Base-by-base conservation (phyloP, 2,329 filamentous ascomycete species). In the Elsinoe ampelina region DNA sequence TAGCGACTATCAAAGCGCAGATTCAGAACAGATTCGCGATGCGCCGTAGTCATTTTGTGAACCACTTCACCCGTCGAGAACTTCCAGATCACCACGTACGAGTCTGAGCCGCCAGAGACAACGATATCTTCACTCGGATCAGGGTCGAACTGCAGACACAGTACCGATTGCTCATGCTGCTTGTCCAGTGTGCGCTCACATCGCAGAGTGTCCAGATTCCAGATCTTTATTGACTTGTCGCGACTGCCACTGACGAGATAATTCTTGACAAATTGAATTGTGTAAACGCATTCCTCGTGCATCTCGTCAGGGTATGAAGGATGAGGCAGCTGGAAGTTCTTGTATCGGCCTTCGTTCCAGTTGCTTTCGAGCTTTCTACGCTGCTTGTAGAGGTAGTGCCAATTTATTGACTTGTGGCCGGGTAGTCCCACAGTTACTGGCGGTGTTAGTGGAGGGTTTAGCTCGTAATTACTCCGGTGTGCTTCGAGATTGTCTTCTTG, bases 111-210 rank as follows among this genome's bases (percentile, higher is more conserved):
- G 12, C 64, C 63, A 5, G 62, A 63, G 10, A 66, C 55, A 34
- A 66, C 58, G 15, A 65, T 47, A 20, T 65, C 60, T 48, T 61
- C 57, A 12, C 87, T 82, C 0, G 89, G 86, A 54, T 86, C 83
- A 2, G 91, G 85, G 66, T 98, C 93, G 67, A 97, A 98, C 66
- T 98, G 93, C 26, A 98, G 77, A 67, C 93, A 98, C 10, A 98
- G 74, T 0, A 98, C 93, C 1, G 92, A 97, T 12, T 89, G 91
- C 10, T 72, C 74, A 68, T 98, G 93, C 32, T 58, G 47, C 8
- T 38, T 48, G 11, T 50, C 35, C 19, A 58, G 17, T 6, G 48
- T 58, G 10, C 59, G 58, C 19, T 58, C 38, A 22, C 59, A 58
- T 35, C 92, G 82, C 58, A 86, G 84, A 0, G 87, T 95, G 43